Conservation (phyloP, 2,329 filamentous ascomycete species). For the Diaporthe sp. region DNA sequence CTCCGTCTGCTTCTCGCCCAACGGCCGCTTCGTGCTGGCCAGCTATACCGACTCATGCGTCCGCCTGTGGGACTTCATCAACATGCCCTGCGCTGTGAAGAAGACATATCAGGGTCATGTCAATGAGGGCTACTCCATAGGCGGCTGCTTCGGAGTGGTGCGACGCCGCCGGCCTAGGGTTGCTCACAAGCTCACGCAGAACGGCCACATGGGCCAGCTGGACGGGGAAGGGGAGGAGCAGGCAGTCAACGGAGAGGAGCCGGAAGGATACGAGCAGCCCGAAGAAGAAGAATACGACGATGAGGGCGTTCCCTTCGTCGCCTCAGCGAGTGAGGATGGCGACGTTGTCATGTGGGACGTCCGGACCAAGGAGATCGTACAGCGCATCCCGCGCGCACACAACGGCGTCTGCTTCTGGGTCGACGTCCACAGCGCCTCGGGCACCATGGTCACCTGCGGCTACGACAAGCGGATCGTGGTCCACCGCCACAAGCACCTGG, state of each 20-base stretch:
- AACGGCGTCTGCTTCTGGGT: constrained; percentile 76
- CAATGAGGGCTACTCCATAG: constrained; percentile 88
- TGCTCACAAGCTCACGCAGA: constrained; percentile 14
- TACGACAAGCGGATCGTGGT: constrained; percentile 68
- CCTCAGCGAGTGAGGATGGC: constrained; percentile 90
- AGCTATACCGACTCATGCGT: constrained; percentile 93
- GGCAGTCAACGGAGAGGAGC: constrained; percentile 42
- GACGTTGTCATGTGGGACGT: constrained; percentile 92
- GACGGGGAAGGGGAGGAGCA: constrained; percentile 43
- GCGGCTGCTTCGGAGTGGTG: constrained; percentile 81
- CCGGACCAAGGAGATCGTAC: constrained; percentile 84
- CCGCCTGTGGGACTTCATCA: constrained; percentile 94
- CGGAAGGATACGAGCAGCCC: constrained; percentile 30
- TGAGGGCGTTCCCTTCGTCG: constrained; percentile 71
- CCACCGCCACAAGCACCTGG: constrained; percentile 52
- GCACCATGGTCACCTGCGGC: constrained; percentile 67
- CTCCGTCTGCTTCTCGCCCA: constrained; percentile 92
- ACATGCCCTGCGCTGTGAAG: constrained; percentile 80
- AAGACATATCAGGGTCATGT: constrained; percentile 97
- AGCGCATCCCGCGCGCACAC: constrained; percentile 70
- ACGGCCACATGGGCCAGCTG: constrained; percentile 37
- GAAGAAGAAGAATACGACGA: constrained; percentile 45
- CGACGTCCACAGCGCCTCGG: constrained; percentile 67
- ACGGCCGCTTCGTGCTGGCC: constrained; percentile 92
- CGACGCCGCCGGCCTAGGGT: constrained; percentile 43